Base-by-base conservation (phyloP, 2,329 filamentous ascomycete genomes). In the Aspergillus puulaauensis region DNA sequence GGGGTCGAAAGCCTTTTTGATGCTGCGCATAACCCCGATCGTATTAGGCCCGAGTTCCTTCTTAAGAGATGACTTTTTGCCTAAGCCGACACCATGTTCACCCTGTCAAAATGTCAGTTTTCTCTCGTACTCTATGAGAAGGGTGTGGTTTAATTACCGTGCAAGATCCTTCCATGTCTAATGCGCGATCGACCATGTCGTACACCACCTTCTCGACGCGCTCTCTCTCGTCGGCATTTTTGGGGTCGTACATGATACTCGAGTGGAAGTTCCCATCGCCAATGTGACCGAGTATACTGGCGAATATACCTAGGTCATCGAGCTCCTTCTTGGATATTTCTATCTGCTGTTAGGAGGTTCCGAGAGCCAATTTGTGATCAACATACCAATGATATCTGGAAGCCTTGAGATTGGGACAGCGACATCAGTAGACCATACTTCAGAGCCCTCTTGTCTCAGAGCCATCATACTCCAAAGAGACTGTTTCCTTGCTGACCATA, bases 221-320 rank as follows among this genome's bases (percentile, higher is more conserved):
- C 43, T 83, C 87, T 56, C 83, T 83, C 75, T 96, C 90, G 24
- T 81, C 85, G 3, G 84, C 82, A 55, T 92, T 81, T 23, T 80
- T 82, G 24, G 84, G 83, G 74, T 95, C 86, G 73, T 96, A 97
- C 77, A 97, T 88, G 75, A 97, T 95, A 70, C 89, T 90, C 71
- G 93, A 88, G 73, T 97, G 93, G 78, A 97, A 97, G 74, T 97
- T 97, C 39, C 93, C 93, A 70, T 96, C 93, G 12, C 93, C 93
- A 56, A 97, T 89, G 69, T 97, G 93, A 3, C 93, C 93, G 4
- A 97, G 79, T 27, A 96, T 90, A 67, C 89, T 92, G 1, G 91
- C 91, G 71, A 96, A 96, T 2, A 96, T 77, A 0, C 91, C 91
- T 11, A 96, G 80, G 12, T 91, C 86, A 68, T 93, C 90, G 82